phyloP scores from a whole-genome alignment of 345 rosid genomes.

The Arabidopsis suecica region DNA sequence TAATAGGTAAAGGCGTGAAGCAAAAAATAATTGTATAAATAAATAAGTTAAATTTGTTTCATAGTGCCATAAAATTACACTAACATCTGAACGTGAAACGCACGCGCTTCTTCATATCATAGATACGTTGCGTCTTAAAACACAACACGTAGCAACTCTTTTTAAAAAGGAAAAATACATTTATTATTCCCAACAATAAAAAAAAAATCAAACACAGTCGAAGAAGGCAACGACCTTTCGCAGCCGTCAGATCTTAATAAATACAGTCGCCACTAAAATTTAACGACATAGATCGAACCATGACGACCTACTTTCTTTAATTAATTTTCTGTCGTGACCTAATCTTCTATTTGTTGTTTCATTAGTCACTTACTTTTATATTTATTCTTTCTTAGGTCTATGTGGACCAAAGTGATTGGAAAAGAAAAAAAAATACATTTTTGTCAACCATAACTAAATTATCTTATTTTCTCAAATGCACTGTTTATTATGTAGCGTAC shows the following conservation, averaged over 20 bases:
- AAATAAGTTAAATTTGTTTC: not conserved
- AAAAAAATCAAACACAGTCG: not conserved
- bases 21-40: not conserved
- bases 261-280: constrained; percentile 26
- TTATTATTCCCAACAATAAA: constrained; percentile 30
- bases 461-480: not conserved
- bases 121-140: constrained; percentile 37
- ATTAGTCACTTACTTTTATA: constrained; percentile 27
- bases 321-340: constrained; percentile 33
- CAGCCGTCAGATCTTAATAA: constrained; percentile 50
- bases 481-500: not conserved
- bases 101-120: constrained; percentile 43
- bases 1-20: not conserved
- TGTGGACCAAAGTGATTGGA: constrained; percentile 38
- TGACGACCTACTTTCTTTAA: constrained; percentile 42
- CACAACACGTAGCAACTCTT: constrained; percentile 43
- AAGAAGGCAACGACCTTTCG: constrained; percentile 31
- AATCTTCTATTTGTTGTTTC: constrained; percentile 32
- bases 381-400: constrained; percentile 4
- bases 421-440: not conserved
- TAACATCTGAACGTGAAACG: not conserved
- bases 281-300: constrained; percentile 31
- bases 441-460: constrained; percentile 21
- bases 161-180: constrained; percentile 20
- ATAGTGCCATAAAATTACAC: not conserved